phyloP scores from a whole-genome alignment of 257 asterid genomes.

The Petunia secreta region DNA sequence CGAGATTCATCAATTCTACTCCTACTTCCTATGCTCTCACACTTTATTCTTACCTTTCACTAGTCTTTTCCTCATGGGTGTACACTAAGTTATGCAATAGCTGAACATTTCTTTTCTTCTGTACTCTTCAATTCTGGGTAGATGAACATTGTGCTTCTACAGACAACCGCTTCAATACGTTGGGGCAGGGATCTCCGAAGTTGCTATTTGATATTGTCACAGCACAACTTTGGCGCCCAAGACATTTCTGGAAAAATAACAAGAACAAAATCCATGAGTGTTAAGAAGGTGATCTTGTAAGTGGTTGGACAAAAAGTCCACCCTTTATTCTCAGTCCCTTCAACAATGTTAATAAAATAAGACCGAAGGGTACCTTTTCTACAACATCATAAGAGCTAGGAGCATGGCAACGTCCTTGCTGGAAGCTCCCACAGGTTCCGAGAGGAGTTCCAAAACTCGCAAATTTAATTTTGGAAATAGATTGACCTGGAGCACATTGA shows the following conservation, averaged over 20 bases:
- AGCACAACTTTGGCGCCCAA: conserved; percentile 69
- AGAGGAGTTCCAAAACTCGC: conserved; percentile 97
- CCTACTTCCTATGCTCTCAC: conserved; percentile 22
- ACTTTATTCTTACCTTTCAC: conserved; percentile 29
- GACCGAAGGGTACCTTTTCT: conserved; percentile 59
- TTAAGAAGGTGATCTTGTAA: not conserved
- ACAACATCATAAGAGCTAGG: conserved; percentile 55
- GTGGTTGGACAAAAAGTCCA: not conserved
- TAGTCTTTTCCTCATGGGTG: conserved; percentile 8
- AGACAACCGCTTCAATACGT: conserved; percentile 68
- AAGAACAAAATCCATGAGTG: conserved; percentile 3
- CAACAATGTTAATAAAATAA: not conserved
- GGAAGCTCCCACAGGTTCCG: conserved; percentile 90
- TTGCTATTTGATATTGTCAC: conserved; percentile 71
- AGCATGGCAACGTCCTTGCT: conserved; percentile 92
- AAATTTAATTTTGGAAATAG: conserved; percentile 82
- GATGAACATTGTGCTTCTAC: conserved; percentile 86
- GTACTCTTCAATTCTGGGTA: conserved; percentile 16
- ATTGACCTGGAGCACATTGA: conserved; percentile 61
- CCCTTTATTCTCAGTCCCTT: not conserved
- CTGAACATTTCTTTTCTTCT: not conserved
- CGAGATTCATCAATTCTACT: conserved; percentile 30
- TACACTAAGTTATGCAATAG: not conserved
- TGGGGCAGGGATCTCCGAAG: conserved; percentile 92
- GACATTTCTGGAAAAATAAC: conserved; percentile 62